phyloP scores from a whole-genome alignment of 345 rosid genomes.

The Erucastrum elatum region DNA sequence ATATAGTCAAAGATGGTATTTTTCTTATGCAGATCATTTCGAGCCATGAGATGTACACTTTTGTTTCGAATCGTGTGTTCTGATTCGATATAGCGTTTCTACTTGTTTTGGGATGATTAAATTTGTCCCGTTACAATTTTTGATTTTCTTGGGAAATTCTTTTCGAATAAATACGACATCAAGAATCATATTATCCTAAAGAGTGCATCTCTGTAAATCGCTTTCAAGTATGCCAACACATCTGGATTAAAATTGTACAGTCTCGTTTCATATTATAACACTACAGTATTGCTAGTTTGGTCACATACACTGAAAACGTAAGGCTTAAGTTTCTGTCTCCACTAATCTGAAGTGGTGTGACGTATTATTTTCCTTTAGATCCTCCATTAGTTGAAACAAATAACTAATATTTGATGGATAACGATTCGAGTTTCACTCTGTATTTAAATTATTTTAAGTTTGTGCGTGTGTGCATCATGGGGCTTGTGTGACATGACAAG shows the following conservation, averaged over 20 bases:
- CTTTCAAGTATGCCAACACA: conserved; percentile 21
- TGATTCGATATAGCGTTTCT: conserved; percentile 25
- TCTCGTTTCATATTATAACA: conserved; percentile 14
- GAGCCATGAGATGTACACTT: conserved; percentile 62
- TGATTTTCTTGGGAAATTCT: not conserved
- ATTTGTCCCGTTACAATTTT: not conserved
- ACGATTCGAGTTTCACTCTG: conserved; percentile 50
- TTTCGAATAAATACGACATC: conserved; percentile 19
- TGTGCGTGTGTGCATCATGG: conserved; percentile 17
- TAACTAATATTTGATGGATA: conserved; percentile 55
- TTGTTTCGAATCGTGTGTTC: conserved; percentile 41
- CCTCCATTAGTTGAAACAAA: conserved; percentile 50
- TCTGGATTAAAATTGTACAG: not conserved
- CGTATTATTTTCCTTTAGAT: conserved; percentile 50
- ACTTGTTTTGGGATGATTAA: not conserved
- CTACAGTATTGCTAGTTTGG: conserved; percentile 19
- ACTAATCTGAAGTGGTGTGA: conserved; percentile 53
- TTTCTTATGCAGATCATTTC: conserved; percentile 47
- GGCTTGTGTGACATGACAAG: conserved; percentile 37
- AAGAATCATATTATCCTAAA: conserved; percentile 10
- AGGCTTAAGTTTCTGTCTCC: conserved; percentile 51
- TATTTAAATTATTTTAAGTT: not conserved
- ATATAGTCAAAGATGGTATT: conserved; percentile 49
- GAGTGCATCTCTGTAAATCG: conserved; percentile 26
- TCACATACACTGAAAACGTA: conserved; percentile 42